Evolutionary conservation across 2,329 filamentous ascomycete genomes (phyloP).

Genomic region (Sordariomycetes sp.): DNA sequence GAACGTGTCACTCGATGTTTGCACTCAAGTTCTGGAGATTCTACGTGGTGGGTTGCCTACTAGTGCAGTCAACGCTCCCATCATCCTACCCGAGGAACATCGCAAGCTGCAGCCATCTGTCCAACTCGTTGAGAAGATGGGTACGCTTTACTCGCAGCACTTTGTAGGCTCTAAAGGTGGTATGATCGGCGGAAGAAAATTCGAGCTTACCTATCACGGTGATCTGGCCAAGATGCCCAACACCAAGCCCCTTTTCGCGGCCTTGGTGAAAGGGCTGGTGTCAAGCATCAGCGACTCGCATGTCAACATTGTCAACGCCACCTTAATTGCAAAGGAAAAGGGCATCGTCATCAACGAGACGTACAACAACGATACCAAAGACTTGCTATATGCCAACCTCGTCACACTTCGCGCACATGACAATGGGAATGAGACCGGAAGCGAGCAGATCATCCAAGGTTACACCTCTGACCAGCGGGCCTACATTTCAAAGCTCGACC

Average conservation of each 20-base stretch:
- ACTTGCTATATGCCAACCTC: slow-evolving; percentile 57
- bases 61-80: slow-evolving; percentile 69
- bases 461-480: slow-evolving; percentile 55
- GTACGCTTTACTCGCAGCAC: slow-evolving; percentile 70
- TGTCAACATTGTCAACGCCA: slow-evolving; percentile 77
- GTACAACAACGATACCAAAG: slow-evolving; percentile 47
- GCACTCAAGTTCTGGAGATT: slow-evolving; percentile 68
- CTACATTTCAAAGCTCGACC: slow-evolving; percentile 64
- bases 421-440: slow-evolving; percentile 12
- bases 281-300: slow-evolving; percentile 58
- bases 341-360: slow-evolving; percentile 72
- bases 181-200: slow-evolving; percentile 52
- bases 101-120: slow-evolving; percentile 71
- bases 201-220: slow-evolving; percentile 71
- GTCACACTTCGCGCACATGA: slow-evolving; percentile 56
- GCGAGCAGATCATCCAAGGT: slow-evolving; percentile 48
- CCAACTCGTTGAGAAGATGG: slow-evolving; percentile 69
- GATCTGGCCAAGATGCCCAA: slow-evolving; percentile 62
- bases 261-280: slow-evolving; percentile 68
- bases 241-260: slow-evolving; percentile 71
- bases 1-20: slow-evolving; percentile 76
- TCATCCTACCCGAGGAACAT: slow-evolving; percentile 75
- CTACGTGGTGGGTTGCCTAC: slow-evolving; percentile 65
- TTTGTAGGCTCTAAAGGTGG: slow-evolving; percentile 37
- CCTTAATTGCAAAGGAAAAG: slow-evolving; percentile 65